Percentiles rank a stretch among this genome's conserved stretches.
These are phyloP conservation scores for Phyllachora maydis DNA, from an alignment of 2,329 filamentous ascomycete genomes.

Conservation along the genomic window DNA sequence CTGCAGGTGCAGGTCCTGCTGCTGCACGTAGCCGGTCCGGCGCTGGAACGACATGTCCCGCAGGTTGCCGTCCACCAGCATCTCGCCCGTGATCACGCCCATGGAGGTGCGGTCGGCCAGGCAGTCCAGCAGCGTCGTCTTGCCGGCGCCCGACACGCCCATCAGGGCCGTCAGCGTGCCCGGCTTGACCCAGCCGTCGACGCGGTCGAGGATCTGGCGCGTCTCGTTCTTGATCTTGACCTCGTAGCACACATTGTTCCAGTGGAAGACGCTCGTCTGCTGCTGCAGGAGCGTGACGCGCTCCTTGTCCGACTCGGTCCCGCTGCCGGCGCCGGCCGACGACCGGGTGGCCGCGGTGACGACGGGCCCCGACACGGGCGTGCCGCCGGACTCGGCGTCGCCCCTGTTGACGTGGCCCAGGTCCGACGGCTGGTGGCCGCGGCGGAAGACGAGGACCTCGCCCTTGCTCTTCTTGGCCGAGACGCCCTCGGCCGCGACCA, in stretches of 20 bases:
- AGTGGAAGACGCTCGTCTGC: constrained; percentile 67
- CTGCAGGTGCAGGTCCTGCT: constrained; percentile 74
- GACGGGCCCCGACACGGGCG: constrained; percentile 23
- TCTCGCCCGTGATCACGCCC: constrained; percentile 73
- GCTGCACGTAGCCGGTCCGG: constrained; percentile 81
- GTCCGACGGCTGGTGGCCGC: constrained; percentile 39
- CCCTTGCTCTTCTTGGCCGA: constrained; percentile 52
- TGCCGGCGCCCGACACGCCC: constrained; percentile 85
- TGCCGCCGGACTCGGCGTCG: constrained; percentile 32
- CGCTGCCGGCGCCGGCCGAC: constrained; percentile 3
- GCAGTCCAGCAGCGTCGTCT: constrained; percentile 76
- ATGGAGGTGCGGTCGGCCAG: constrained; percentile 72
- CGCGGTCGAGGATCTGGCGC: constrained; percentile 61
- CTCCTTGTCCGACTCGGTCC: constrained; percentile 14
- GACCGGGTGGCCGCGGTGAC: constrained; percentile 21
- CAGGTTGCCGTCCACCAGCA: constrained; percentile 43
- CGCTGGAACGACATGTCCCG: constrained; percentile 73
- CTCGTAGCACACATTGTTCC: constrained; percentile 63
- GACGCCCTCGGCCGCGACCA: constrained; percentile 44
- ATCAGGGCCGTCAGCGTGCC: constrained; percentile 79
- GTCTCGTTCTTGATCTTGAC: constrained; percentile 59
- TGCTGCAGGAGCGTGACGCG: constrained; percentile 17
- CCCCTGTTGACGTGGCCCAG: constrained; percentile 9
- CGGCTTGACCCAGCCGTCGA: constrained; percentile 87
- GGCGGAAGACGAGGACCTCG: constrained; percentile 55